Base-by-base conservation (phyloP, 495 filamentous ascomycete species). In the Collariella sp. region DNA sequence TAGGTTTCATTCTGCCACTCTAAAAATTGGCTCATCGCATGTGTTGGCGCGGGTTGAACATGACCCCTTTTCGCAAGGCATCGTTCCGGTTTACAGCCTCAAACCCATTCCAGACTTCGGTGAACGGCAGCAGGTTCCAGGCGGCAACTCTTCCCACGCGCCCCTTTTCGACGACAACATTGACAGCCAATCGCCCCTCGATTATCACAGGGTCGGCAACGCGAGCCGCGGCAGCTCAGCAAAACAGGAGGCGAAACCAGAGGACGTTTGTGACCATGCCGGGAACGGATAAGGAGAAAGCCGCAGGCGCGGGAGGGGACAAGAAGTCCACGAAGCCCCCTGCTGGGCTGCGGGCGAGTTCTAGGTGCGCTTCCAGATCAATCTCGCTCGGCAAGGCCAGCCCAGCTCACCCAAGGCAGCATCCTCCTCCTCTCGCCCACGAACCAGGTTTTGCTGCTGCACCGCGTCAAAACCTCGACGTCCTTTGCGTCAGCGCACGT, bases 401-500 rank as follows among this genome's bases (percentile, higher is more conserved):
- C 9, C 15, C 11, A 3, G 13, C 39, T 49, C 16, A 39, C 18
- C 7, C 29, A 7, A 16, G 13, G 36, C 33, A 95, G 89, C 62
- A 81, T 98, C 41, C 74, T 98, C 43, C 78, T 97, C 24, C 70
- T 98, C 38, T 96, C 93, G 0, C 85, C 88, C 0, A 76, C 74
- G 50, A 96, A 96, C 65, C 81, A 94, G 64, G 79, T 97, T 38
- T 79, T 98, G 19, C 80, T 97, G 19, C 81, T 98, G 2, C 89
- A 89, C 61, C 83, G 93, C 48, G 88, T 96, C 12, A 75, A 83
- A 45, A 86, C 82, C 1, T 91, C 89, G 2, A 80, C 77, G 6
- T 85, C 89, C 20, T 98, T 96, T 57, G 79, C 93, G 13, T 91
- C 87, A 0, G 91, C 91, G 0, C 90, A 97, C 64, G 93, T 98